Percentiles rank a stretch among this genome's conserved stretches.
Conservation (phyloP, 2,329 filamentous ascomycete genomes). For the Colletotrichum zoysiae region DNA sequence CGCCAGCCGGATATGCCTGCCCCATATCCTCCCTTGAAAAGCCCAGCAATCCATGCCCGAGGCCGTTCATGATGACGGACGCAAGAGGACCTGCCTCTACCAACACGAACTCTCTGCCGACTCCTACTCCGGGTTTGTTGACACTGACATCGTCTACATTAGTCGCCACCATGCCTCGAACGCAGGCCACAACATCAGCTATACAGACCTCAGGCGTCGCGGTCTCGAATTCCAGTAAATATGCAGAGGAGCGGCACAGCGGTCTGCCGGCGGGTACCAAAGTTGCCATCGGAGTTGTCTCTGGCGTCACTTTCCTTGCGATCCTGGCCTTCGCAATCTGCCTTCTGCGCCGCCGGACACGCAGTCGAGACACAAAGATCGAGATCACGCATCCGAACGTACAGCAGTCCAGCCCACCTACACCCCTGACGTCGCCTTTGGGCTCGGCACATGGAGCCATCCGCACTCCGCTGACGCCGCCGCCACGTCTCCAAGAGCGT, state of each 20-base stretch:
- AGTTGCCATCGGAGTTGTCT: slow-evolving; percentile 59
- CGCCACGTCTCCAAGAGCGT: slow-evolving; percentile 62
- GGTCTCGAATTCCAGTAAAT: not conserved
- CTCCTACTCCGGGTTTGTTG: not conserved
- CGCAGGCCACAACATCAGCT: not conserved
- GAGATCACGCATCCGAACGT: slow-evolving; percentile 43
- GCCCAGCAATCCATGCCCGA: slow-evolving; percentile 4
- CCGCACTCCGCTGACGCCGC: slow-evolving; percentile 55
- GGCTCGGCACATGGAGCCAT: slow-evolving; percentile 46
- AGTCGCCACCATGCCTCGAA: not conserved
- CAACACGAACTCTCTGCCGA: not conserved
- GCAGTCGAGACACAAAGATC: slow-evolving; percentile 39
- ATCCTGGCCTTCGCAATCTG: slow-evolving; percentile 54
- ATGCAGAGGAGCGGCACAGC: not conserved
- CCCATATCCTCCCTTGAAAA: slow-evolving; percentile 31
- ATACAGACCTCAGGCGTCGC: not conserved
- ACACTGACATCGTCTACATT: slow-evolving; percentile 2
- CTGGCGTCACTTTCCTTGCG: slow-evolving; percentile 54
- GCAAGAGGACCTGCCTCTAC: slow-evolving; percentile 8
- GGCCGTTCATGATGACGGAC: slow-evolving; percentile 25
- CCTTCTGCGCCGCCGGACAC: slow-evolving; percentile 51
- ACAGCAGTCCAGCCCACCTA: slow-evolving; percentile 52
- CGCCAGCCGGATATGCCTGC: slow-evolving; percentile 48
- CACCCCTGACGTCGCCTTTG: slow-evolving; percentile 57
- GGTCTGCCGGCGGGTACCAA: slow-evolving; percentile 56